phyloP scores from a whole-genome alignment of 495 filamentous ascomycete genomes.

The Massariosphaeria phaeospora region DNA sequence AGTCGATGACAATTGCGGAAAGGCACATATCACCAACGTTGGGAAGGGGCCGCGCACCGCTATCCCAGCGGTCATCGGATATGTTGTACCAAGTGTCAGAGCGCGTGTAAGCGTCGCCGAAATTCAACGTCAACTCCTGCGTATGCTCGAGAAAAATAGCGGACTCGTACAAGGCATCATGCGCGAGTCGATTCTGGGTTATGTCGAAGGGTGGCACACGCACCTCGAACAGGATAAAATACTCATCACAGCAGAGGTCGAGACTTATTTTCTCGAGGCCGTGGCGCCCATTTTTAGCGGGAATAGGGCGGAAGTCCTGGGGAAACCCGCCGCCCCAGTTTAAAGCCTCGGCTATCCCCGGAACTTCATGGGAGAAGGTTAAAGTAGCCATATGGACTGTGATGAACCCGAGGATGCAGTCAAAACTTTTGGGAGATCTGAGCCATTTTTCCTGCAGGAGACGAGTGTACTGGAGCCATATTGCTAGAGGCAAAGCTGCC shows the following conservation, averaged over 20 bases:
- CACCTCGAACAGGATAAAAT: slow-evolving; percentile 11
- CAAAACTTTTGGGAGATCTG: background rate
- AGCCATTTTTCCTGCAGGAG: background rate
- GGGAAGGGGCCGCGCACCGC: background rate
- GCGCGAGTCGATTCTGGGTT: background rate
- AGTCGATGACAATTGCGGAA: slow-evolving; percentile 1
- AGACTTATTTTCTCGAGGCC: slow-evolving; percentile 5
- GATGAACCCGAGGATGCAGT: background rate
- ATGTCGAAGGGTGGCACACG: slow-evolving; percentile 9
- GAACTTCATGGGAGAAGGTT: too few species aligned
- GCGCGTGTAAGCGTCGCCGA: background rate
- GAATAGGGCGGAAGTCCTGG: background rate
- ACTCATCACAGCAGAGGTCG: background rate
- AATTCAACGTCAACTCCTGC: background rate
- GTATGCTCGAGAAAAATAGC: background rate
- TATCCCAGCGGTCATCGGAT: background rate
- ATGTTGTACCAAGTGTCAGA: background rate
- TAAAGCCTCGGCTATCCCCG: too few species aligned
- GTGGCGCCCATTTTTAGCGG: background rate
- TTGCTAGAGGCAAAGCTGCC: too few species aligned
- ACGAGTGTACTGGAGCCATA: background rate
- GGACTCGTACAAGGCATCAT: background rate
- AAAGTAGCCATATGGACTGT: too few species aligned
- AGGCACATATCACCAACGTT: background rate
- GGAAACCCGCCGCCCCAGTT: background rate